A percentile compares a stretch with the other conserved stretches of the same genome.
Evolutionary conservation across 2,329 filamentous ascomycete species (phyloP).

Genomic region (Drechslerella coelobrocha): DNA sequence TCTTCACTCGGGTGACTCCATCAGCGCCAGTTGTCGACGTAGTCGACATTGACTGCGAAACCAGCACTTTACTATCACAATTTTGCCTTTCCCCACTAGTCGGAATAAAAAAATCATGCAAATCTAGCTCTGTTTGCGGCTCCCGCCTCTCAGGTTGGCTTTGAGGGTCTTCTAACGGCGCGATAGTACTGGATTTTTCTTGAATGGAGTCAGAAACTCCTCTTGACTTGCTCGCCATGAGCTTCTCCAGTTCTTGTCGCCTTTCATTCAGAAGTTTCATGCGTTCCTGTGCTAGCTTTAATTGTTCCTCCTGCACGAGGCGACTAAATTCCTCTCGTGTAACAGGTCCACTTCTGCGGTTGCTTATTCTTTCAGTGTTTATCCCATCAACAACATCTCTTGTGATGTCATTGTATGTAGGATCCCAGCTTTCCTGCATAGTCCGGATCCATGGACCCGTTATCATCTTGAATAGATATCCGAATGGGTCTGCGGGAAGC

Average conservation of each 20-base stretch:
- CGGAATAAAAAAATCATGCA: conserved; percentile 30
- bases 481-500: conserved; percentile 17
- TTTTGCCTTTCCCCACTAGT: neutral
- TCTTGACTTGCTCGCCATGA: conserved; percentile 6
- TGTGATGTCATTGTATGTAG: conserved; percentile 9
- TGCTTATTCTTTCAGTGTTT: conserved; percentile 33
- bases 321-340: conserved; percentile 27
- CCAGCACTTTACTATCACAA: neutral
- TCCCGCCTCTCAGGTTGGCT: conserved; percentile 6
- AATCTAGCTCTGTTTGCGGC: conserved; percentile 33
- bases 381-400: conserved; percentile 22
- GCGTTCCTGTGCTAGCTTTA: conserved; percentile 17
- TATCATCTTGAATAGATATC: conserved; percentile 27
- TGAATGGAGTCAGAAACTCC: neutral
- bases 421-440: conserved; percentile 37
- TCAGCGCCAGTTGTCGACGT: conserved; percentile 19
- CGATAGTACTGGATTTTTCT: neutral
- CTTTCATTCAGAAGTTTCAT: conserved; percentile 20
- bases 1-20: conserved; percentile 26
- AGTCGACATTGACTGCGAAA: conserved; percentile 26
- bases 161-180: too few relatives aligned
- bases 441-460: conserved; percentile 38
- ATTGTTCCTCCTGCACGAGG: conserved; percentile 32
- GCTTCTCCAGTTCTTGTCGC: conserved; percentile 28
- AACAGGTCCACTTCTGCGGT: conserved; percentile 8